Conservation (phyloP, 108 stramenopile species). For the Nitzschia inconspicua region DNA sequence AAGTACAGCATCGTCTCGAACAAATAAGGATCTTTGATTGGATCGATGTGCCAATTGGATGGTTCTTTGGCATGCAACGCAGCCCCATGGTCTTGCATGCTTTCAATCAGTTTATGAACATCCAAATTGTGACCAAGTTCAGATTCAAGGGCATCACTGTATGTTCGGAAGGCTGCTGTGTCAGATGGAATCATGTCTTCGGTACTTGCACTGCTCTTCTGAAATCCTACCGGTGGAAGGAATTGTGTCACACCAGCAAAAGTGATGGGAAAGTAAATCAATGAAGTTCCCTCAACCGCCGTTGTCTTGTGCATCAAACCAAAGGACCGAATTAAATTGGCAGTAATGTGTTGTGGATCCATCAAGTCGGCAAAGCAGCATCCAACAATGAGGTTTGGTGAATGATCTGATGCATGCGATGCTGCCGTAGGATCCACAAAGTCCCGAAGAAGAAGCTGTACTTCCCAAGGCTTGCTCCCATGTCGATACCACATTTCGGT, state of each 20-base stretch:
- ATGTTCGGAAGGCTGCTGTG: conserved; percentile 63
- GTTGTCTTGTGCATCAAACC: background rate
- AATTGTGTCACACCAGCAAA: conserved; percentile 81
- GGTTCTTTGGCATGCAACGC: conserved; percentile 44
- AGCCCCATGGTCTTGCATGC: conserved; percentile 66
- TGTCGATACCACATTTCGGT: background rate
- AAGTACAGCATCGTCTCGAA: conserved; percentile 89
- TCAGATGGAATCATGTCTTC: conserved; percentile 66
- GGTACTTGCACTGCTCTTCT: background rate
- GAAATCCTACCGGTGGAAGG: conserved; percentile 35
- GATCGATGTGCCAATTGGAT: conserved; percentile 85
- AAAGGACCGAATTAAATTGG: conserved; percentile 44
- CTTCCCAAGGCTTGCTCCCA: too few species aligned
- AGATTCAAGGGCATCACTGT: conserved; percentile 63
- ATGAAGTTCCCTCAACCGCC: conserved; percentile 13
- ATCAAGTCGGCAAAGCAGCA: conserved; percentile 90
- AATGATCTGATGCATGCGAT: too few species aligned
- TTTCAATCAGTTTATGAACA: conserved; percentile 44
- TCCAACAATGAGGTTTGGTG: conserved; percentile 78
- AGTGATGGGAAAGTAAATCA: conserved; percentile 91
- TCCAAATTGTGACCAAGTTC: conserved; percentile 80
- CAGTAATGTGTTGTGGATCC: conserved; percentile 56
- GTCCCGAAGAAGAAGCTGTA: conserved; percentile 51
- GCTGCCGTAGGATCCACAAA: conserved; percentile 34
- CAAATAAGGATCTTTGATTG: conserved; percentile 41